Evolutionary conservation across 108 stramenopile genomes (phyloP).

Genomic region (Skeletonema tropicum): DNA sequence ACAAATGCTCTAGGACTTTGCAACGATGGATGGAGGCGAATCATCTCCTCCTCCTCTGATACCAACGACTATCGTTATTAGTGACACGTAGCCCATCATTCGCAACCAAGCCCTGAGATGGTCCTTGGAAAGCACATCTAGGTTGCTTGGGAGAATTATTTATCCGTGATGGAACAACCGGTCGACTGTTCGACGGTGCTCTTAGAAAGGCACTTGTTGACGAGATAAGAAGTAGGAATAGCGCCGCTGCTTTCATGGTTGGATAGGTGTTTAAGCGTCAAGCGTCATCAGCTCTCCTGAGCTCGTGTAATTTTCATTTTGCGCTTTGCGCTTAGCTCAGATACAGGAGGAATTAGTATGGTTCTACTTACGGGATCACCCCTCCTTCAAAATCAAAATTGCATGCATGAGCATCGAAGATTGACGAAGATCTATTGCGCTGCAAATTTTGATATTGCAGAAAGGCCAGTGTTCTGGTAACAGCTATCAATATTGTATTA

Average conservation of each 20-base stretch:
- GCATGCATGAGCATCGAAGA: too few relatives aligned
- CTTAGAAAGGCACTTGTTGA: not conserved
- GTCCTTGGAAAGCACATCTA: not conserved
- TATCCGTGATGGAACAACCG: not conserved
- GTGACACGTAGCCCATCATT: not conserved
- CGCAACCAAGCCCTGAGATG: not conserved
- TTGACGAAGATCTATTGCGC: too few relatives aligned
- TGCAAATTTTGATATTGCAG: too few relatives aligned
- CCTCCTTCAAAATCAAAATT: too few relatives aligned
- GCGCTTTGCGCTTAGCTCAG: too few relatives aligned
- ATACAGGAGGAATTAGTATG: too few relatives aligned
- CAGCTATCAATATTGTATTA: not conserved
- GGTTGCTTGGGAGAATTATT: not conserved
- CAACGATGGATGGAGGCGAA: conserved; percentile 10
- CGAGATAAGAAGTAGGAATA: not conserved
- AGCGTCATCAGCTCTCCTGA: too few relatives aligned
- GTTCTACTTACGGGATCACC: too few relatives aligned
- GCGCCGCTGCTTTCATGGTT: not conserved
- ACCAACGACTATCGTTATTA: not conserved
- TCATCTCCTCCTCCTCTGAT: not conserved
- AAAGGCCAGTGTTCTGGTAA: too few relatives aligned
- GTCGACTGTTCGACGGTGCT: not conserved
- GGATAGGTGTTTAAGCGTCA: too few relatives aligned
- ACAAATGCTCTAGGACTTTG: conserved; percentile 44
- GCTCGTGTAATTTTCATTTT: too few relatives aligned